These are phyloP conservation scores for Phlebopus sp. DNA, from an alignment of 1,284 basidiomycete species.

Conservation along the genomic window DNA sequence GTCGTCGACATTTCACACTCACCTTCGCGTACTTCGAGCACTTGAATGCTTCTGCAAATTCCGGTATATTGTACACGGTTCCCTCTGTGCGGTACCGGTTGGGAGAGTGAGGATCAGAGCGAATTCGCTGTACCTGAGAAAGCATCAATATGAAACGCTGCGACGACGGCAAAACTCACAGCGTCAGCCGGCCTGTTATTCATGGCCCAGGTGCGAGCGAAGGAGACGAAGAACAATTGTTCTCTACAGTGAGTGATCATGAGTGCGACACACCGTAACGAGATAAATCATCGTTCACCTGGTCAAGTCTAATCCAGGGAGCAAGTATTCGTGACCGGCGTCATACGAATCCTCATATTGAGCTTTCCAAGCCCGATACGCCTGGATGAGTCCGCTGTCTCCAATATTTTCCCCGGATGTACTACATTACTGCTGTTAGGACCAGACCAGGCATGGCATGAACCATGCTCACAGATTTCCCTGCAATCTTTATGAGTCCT, in stretches of 20 bases:
- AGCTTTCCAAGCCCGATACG: conserved; percentile 84
- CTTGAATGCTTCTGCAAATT: conserved; percentile 76
- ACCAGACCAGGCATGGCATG: not conserved
- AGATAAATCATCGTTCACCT: conserved; percentile 34
- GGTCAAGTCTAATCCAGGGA: conserved; percentile 84
- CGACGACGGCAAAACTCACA: conserved; percentile 37
- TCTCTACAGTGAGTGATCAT: conserved; percentile 51
- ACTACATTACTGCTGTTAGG: conserved; percentile 33
- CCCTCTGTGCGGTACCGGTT: conserved; percentile 77
- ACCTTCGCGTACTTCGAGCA: conserved; percentile 72
- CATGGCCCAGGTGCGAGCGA: conserved; percentile 74
- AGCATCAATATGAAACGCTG: conserved; percentile 26
- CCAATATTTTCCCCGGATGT: conserved; percentile 91
- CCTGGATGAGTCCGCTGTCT: conserved; percentile 82
- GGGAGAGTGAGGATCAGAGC: conserved; percentile 88
- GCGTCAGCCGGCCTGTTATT: conserved; percentile 74
- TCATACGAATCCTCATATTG: conserved; percentile 55
- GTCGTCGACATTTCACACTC: conserved; percentile 12
- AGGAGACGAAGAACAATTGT: conserved; percentile 89
- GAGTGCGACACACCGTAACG: not conserved
- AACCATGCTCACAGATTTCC: conserved; percentile 61
- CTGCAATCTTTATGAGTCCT: conserved; percentile 35
- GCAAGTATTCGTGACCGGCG: conserved; percentile 63
- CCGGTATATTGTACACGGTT: conserved; percentile 76
- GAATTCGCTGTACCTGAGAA: conserved; percentile 68